Conservation (phyloP, 176 grass and related monocot species). For the Eleusine coracana region DNA sequence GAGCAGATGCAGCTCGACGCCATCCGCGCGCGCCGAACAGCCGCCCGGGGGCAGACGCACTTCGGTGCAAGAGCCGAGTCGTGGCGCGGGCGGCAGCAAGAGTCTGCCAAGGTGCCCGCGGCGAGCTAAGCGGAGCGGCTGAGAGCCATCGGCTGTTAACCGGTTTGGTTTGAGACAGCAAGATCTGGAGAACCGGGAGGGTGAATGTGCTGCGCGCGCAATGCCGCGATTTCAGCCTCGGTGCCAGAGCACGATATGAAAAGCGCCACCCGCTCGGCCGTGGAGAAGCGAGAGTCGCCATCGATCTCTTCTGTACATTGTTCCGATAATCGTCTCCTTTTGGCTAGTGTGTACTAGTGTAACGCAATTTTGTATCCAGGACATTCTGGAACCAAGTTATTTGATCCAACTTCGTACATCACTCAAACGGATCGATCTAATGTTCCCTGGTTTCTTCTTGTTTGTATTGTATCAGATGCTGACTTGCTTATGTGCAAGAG, state of each 20-base stretch:
- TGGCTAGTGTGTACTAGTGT: neutral
- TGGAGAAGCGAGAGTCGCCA: too few species aligned
- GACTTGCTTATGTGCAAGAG: neutral
- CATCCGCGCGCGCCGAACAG: neutral
- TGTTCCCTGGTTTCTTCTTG: neutral
- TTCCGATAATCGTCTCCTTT: neutral
- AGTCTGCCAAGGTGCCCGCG: constrained; percentile 32
- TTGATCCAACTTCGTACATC: neutral
- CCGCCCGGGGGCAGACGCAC: neutral
- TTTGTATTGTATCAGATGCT: neutral
- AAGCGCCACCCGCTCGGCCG: too few species aligned
- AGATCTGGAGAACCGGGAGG: neutral
- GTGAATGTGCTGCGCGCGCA: neutral
- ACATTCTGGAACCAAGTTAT: neutral
- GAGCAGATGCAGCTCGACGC: constrained; percentile 69
- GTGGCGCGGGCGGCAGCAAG: neutral
- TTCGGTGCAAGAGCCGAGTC: neutral
- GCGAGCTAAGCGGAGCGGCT: constrained; percentile 19
- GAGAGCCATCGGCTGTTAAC: too few species aligned
- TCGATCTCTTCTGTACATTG: too few species aligned
- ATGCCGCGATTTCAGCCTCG: neutral
- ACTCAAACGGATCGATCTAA: neutral
- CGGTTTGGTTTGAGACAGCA: neutral
- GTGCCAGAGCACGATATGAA: too few species aligned
- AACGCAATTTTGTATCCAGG: neutral